Base-by-base conservation (phyloP, 768 basidiomycete species). In the Lyophyllum decastes region DNA sequence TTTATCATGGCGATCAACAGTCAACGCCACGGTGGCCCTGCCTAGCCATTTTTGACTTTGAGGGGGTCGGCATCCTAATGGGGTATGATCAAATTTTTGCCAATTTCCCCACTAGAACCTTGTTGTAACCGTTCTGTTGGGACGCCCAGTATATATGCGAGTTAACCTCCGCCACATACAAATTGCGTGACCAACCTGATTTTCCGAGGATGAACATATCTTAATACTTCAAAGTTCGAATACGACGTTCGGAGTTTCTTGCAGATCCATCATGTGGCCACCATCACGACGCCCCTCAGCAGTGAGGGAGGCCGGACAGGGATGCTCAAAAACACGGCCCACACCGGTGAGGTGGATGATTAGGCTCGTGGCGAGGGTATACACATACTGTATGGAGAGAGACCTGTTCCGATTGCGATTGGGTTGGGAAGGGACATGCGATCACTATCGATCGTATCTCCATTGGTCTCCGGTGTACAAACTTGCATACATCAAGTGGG, bases 11-110 rank as follows among this genome's bases (percentile, higher is more conserved):
- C 47, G 52, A 58, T 58, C 57, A 54, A 53, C 47, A 53, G 56
- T 56, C 59, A 54, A 57, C 60, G 55, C 49, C 59, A 52, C 54
- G 19, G n/a, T 40, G 55, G 44, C 52, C 60, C 60, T 61, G 55
- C 51, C 34, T 24, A 35, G 35, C 38, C 41, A 30, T 16, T 27
- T 55, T 53, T 53, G 38, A 54, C 44, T 27, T 44, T 33, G 26
- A 44, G 30, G 25, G 17, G 35, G 6, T 41, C 56, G 49, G 43
- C 24, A 45, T 27, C 51, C 47, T 43, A 47, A 58, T 25, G 47
- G 41, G 40, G 48, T 11, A 41, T 41, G 1, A n/a, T 4, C 11
- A 41, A 5, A 10, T 30, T 10, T 10, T 38, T 38, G 49, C 47
- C 47, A 49, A 19, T 49, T 35, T 5, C 26, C 2, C 33, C 21